These are phyloP conservation scores for Melampsora larici-populina DNA, from an alignment of 1,284 basidiomycete genomes.

Conservation along the genomic window DNA sequence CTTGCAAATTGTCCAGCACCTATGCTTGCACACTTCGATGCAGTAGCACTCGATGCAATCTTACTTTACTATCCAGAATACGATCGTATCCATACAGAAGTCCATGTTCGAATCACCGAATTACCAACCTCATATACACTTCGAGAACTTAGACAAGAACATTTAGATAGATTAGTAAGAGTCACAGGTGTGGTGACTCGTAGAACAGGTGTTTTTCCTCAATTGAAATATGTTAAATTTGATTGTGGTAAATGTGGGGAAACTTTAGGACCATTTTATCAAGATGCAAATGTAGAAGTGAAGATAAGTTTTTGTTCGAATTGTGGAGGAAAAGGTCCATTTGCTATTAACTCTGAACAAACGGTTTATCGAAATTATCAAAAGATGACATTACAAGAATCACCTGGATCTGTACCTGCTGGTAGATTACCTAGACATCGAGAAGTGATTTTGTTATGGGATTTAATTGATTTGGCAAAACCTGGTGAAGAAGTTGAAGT, in stretches of 20 bases:
- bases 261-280: constrained; percentile 92
- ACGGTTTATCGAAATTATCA: constrained; percentile 99
- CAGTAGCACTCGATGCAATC: constrained; percentile 88
- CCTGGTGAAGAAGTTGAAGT: constrained; percentile 99
- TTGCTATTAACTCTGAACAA: constrained; percentile 96
- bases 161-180: constrained; percentile 92
- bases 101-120: constrained; percentile 94
- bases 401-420: constrained; percentile 95
- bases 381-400: constrained; percentile 97
- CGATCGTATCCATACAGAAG: constrained; percentile 93
- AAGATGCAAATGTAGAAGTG: constrained; percentile 91
- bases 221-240: constrained; percentile 99
- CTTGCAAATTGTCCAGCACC: constrained; percentile 87
- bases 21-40: constrained; percentile 92
- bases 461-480: constrained; percentile 94
- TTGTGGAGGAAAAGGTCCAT: constrained; percentile 91
- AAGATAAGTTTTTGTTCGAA: constrained; percentile 90
- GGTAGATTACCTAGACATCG: constrained; percentile 93
- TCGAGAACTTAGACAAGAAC: constrained; percentile 84
- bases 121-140: constrained; percentile 83
- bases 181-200: constrained; percentile 96
- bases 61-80: constrained; percentile 94
- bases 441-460: constrained; percentile 95
- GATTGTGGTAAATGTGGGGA: constrained; percentile 91
- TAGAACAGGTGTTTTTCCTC: constrained; percentile 93